Evolutionary conservation across 768 basidiomycete species (phyloP).

Genomic region (Macrocybe gigantea): DNA sequence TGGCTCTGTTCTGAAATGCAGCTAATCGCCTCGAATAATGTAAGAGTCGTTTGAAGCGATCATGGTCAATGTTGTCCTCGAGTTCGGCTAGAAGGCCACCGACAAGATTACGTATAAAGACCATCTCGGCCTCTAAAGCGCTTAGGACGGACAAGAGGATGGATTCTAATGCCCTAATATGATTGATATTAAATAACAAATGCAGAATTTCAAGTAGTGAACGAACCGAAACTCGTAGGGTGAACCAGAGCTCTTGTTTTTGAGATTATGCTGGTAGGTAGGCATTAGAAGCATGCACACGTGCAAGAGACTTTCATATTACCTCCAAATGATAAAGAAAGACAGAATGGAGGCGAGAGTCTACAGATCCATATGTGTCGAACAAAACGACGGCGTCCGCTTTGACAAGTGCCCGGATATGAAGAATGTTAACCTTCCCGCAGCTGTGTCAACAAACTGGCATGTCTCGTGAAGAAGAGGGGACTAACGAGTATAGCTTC

Average conservation of each 20-base stretch:
- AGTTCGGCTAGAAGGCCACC: conserved; percentile 87
- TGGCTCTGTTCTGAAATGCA: conserved; percentile 88
- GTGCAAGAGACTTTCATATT: conserved; percentile 8
- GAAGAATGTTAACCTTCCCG: conserved; percentile 81
- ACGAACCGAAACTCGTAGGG: conserved; percentile 87
- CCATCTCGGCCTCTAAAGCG: conserved; percentile 95
- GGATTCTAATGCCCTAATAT: conserved; percentile 83
- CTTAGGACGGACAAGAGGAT: conserved; percentile 87
- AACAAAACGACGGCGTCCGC: conserved; percentile 89
- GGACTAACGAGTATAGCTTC: conserved; percentile 77
- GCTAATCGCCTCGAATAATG: conserved; percentile 88
- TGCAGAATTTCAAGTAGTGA: not conserved
- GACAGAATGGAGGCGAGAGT: conserved; percentile 80
- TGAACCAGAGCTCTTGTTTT: conserved; percentile 56
- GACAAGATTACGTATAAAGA: conserved; percentile 86
- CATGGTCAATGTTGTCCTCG: conserved; percentile 93
- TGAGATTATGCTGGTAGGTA: conserved; percentile 68
- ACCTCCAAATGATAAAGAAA: conserved; percentile 89
- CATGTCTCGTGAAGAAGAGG: not conserved
- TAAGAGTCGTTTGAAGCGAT: conserved; percentile 86
- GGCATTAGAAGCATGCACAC: conserved; percentile 6
- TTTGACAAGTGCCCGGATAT: conserved; percentile 93
- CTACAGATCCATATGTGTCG: conserved; percentile 84
- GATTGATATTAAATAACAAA: conserved; percentile 12
- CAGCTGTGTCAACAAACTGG: conserved; percentile 7